These are phyloP conservation scores for Debaryomyces tyrocola DNA, from an alignment of 805 yeast species.

Conservation along the genomic window DNA sequence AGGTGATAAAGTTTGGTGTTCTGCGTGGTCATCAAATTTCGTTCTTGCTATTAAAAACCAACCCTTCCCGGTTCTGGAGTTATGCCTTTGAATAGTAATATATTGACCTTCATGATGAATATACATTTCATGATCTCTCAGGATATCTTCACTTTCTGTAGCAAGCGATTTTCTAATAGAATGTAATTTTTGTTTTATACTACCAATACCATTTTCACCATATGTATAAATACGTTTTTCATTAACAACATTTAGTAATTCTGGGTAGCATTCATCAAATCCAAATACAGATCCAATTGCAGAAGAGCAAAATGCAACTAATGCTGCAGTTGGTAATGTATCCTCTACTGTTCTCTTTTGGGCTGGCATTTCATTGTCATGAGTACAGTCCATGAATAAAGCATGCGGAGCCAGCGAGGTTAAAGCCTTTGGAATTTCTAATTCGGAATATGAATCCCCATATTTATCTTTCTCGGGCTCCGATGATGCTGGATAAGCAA, in stretches of 20 bases:
- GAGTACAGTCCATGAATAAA: conserved; percentile 95
- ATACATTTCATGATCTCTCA: conserved; percentile 75
- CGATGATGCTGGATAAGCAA: conserved; percentile 61
- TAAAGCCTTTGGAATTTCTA: conserved; percentile 66
- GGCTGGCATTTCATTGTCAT: conserved; percentile 87
- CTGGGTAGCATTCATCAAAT: conserved; percentile 88
- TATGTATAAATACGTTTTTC: conserved; percentile 66
- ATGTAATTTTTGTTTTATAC: conserved; percentile 63
- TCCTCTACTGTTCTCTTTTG: conserved; percentile 93
- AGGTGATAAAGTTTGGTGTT: conserved; percentile 57
- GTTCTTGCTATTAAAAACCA: conserved; percentile 87
- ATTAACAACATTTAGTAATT: conserved; percentile 72
- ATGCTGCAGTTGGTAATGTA: conserved; percentile 91
- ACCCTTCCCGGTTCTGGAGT: conserved; percentile 83
- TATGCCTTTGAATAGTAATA: conserved; percentile 84
- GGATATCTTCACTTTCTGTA: conserved; percentile 53
- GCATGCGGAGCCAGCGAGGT: conserved; percentile 85
- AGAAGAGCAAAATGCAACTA: conserved; percentile 88
- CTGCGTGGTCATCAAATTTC: conserved; percentile 54
- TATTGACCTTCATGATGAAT: conserved; percentile 92
- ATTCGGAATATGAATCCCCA: conserved; percentile 51
- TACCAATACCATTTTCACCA: conserved; percentile 64
- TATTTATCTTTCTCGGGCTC: conserved; percentile 29
- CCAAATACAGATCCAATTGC: conserved; percentile 96
- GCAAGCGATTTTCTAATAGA: conserved; percentile 59